Base-by-base conservation (phyloP, 2,329 filamentous ascomycete species). In the Nemania bipapillata region DNA sequence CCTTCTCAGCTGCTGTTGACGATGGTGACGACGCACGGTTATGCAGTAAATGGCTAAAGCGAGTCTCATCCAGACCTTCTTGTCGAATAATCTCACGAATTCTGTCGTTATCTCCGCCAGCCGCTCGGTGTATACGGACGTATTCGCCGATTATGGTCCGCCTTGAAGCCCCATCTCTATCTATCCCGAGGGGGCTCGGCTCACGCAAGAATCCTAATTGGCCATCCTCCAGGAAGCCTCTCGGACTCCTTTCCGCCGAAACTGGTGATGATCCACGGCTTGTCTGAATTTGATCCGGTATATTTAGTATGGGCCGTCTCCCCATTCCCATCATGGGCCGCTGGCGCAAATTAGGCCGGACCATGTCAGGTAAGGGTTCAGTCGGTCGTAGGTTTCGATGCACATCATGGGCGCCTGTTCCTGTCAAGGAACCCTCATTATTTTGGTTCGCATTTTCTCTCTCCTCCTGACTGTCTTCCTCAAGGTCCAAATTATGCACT, bases 11-110 rank as follows among this genome's bases (percentile, higher is more conserved):
- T 28, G 65, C 55, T 24, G 71, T 61, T 7, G 74, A 75, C 30
- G 68, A 70, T 28, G 67, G 66, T 2, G 67, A 70, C 20, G 53
- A 42, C n/a, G 67, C 60, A n/a, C 63, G 67, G 22, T 58, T 70
- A 35, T 52, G 63, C 42, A 69, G 30, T 45, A 70, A 70, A 45
- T 55, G 67, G 11, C 82, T 81, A 37, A 92, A 82, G 57, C 86
- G 85, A 11, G 66, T 47, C 45, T 88, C 86, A 63, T 86, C 83
- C 1, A 88, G 83, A 4, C 86, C 84, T 72, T 91, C 89, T 42
- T 87, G 84, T 45, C 86, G 84, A 35, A 91, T 89, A 24, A 92
- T 87, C 47, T 84, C 81, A 2, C 90, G 72, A 28, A 92, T 87
- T 66, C 83, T 84, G 40, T 86, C 82, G 0, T 85, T 84, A 72